phyloP scores from a whole-genome alignment of 2,329 filamentous ascomycete species.

The Hypoxylon sp. region DNA sequence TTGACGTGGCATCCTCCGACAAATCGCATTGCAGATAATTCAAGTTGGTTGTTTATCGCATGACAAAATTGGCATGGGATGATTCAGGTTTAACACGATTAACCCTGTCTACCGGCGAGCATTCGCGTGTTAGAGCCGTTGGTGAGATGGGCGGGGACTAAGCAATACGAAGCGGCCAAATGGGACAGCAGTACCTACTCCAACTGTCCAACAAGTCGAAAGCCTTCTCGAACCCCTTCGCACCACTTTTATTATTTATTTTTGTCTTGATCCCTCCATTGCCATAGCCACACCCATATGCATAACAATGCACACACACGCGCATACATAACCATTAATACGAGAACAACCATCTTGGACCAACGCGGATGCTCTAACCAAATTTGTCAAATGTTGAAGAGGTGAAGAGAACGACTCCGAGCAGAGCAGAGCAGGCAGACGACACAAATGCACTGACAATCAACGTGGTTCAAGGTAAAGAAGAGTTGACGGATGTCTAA shows the following conservation, averaged over 20 bases:
- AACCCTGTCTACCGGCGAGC: constrained; percentile 21
- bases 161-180: constrained; percentile 43
- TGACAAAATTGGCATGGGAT: constrained; percentile 32
- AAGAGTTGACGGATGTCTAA: constrained; percentile 25
- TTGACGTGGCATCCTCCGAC: constrained; percentile 26
- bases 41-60: constrained; percentile 32
- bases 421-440: too few relatives aligned
- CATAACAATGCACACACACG: constrained; percentile 16
- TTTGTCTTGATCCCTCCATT: constrained; percentile 21
- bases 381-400: background rate
- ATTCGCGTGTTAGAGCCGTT: constrained; percentile 5
- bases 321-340: constrained; percentile 18
- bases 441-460: too few relatives aligned
- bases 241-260: constrained; percentile 33
- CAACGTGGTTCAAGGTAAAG: too few relatives aligned
- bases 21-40: constrained; percentile 18
- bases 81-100: constrained; percentile 31
- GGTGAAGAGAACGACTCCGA: constrained; percentile 1
- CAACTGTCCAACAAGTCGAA: constrained; percentile 23
- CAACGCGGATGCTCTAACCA: background rate
- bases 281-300: constrained; percentile 25
- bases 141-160: constrained; percentile 19
- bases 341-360: constrained; percentile 21
- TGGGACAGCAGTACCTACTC: constrained; percentile 17
- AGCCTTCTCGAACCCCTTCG: constrained; percentile 35